Base-by-base conservation (phyloP, 176 grass and related monocot genomes). In the Juncus effusus region DNA sequence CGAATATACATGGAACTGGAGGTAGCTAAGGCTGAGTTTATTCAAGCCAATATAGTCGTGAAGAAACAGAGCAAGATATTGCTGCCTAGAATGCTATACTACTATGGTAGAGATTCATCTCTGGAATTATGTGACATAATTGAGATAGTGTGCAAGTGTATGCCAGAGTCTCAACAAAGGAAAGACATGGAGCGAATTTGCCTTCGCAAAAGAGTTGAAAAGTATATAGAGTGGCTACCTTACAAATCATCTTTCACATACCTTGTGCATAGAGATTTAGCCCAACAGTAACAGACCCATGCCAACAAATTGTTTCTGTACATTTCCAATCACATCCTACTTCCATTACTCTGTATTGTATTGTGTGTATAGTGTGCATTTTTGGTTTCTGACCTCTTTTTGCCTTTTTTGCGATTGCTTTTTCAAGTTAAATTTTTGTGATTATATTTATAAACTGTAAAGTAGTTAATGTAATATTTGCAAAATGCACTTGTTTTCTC, bases 201-300 rank as follows among this genome's bases (percentile, higher is more conserved):
- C 57, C 88, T 79, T 15, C 78, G 28, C 51, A 74, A 62, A 53
- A 87, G 56, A 50, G 74, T 84, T 39, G 89, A 99, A 16, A 99
- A 85, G 69, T 71, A 61, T 78, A 73, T 99, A 41, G 83, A 90
- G 67, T 99, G 89, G 86, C 70, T 89, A 57, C 89, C 95, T 0
- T 90, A 80, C 70, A 99, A 90, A 63, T 94, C 89, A 38, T 76
- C 86, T 56, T 94, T 94, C 73, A 83, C 75, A 85, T 99, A 99
- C 60, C 75, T 74, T 81, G 76, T 99, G 61, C 89, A 99, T 76
- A 85, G 56, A 56, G 85, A 74, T 84, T 84, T 99, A 83, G 88
- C 76, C 13, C 60, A 81, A 59, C 77, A 82, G 74, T 54, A 74
- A 62, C 16, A 58, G 11, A 52, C 13, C 36, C 11, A 28, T 28